Evolutionary conservation across 768 basidiomycete species (phyloP), one percentile per base, ranked within the genome.

Genomic region (Nidula microcarpa): DNA sequence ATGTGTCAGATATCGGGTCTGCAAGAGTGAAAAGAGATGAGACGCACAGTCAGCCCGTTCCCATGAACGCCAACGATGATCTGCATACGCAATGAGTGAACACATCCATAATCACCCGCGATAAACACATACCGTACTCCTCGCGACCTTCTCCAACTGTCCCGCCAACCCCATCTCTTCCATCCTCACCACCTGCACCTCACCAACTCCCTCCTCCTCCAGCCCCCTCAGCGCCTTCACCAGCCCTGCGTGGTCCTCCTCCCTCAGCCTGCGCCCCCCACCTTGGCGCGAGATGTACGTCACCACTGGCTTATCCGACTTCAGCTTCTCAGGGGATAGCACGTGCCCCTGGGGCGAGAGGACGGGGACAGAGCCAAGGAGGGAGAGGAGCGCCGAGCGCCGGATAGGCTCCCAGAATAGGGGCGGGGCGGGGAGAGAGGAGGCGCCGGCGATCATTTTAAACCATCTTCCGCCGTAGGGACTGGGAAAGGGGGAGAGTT

Each of bases 21-120:
- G 23, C 23, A 41, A 3, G 39, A 11, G 13, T 17, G 16, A 11
- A 41, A 41, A 41, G 39, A 41, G 39, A 5, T 4, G 16, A 41
- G 39, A 44, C 62, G 53, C 47, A 65, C 66, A 11, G 85, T 83
- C 5, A 88, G 66, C 17, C 84, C 84, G 61, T 84, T 84, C 36
- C 84, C 84, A 57, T 82, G 81, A 4, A 82, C 79, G 11, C 39
- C 39, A 41, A 41, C 39, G 16, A 41, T 41, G 16, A 39, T 79
- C 78, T 39, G 80, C 64, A 14, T 13, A 30, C 23, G 23, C 23
- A 30, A 30, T 30, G 23, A 30, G 23, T 4, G 4, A 30, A 30
- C 39, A 41, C 13, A 41, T 41, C 39, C 11, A 17, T 3, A 41
- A 41, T 11, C 16, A 17, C 39, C 11, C 13, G 39, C 5, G 39